Evolutionary conservation across 148 eudicot species (phyloP).

Genomic region (Talinum fruticosum): DNA sequence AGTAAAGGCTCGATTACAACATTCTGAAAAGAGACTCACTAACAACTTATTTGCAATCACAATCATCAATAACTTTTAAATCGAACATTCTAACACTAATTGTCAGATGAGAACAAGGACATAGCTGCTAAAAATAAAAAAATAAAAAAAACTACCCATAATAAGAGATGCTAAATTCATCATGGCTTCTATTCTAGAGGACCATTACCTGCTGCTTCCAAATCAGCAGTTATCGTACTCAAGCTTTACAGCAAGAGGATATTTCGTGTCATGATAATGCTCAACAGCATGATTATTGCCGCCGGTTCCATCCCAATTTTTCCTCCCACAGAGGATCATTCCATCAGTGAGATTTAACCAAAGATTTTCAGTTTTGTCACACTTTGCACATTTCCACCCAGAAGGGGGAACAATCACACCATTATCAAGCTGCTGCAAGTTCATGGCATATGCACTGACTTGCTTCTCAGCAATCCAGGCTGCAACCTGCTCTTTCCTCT

Average conservation of each 20-base stretch:
- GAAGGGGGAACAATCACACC: slow-evolving; percentile 76
- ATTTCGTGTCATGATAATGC: slow-evolving; percentile 62
- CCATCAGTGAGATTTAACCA: slow-evolving; percentile 97
- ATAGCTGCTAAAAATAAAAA: too few species aligned
- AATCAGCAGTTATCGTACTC: slow-evolving; percentile 90
- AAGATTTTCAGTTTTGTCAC: slow-evolving; percentile 91
- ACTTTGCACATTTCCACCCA: slow-evolving; percentile 92
- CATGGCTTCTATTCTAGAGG: neutral
- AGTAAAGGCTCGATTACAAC: neutral
- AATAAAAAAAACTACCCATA: neutral
- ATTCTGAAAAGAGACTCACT: neutral
- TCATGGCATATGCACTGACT: slow-evolving; percentile 63
- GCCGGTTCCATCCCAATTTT: slow-evolving; percentile 93
- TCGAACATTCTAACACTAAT: neutral
- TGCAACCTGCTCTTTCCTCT: slow-evolving; percentile 87
- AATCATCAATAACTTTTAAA: neutral
- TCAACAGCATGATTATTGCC: slow-evolving; percentile 95
- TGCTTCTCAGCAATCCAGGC: slow-evolving; percentile 91
- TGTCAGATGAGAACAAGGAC: neutral
- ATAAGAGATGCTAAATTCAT: neutral
- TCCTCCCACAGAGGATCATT: slow-evolving; percentile 90
- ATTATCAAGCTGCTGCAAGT: slow-evolving; percentile 67
- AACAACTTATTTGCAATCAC: neutral
- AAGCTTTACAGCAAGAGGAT: slow-evolving; percentile 94
- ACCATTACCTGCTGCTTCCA: slow-evolving; percentile 85